Conservation (phyloP, 2,329 filamentous ascomycete species). For the Ophiocordyceps sinensis region DNA sequence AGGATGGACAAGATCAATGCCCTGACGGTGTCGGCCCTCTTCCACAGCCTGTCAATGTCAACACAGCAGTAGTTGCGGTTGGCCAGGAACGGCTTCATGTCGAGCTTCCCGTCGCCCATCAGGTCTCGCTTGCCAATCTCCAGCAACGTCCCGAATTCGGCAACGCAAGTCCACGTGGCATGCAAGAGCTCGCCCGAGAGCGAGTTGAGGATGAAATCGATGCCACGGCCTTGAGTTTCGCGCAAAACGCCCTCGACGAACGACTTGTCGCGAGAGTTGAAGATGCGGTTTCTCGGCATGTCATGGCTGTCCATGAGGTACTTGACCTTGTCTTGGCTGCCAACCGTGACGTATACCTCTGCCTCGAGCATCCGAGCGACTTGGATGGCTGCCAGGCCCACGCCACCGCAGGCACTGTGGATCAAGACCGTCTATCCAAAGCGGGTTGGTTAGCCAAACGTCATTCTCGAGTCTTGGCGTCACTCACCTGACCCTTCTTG, state of each 20-base stretch:
- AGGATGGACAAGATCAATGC: not conserved
- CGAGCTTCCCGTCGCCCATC: constrained; percentile 19
- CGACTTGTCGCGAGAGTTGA: constrained; percentile 10
- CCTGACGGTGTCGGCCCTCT: not conserved
- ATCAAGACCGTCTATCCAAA: constrained; percentile 13
- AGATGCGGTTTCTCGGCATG: constrained; percentile 13
- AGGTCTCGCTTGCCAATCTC: constrained; percentile 22
- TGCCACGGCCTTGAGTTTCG: constrained; percentile 12
- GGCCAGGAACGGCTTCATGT: constrained; percentile 26
- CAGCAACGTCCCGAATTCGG: constrained; percentile 18
- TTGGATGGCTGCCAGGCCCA: constrained; percentile 16
- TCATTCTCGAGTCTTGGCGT: too few relatives aligned
- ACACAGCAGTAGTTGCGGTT: constrained; percentile 17
- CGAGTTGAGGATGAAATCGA: constrained; percentile 17
- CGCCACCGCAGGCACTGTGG: constrained; percentile 14
- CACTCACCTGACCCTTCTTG: not conserved
- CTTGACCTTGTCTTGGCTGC: constrained; percentile 12
- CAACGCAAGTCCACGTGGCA: constrained; percentile 19
- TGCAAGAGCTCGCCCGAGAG: constrained; percentile 14
- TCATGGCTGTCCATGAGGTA: constrained; percentile 9
- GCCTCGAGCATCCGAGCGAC: constrained; percentile 11
- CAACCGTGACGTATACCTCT: constrained; percentile 11
- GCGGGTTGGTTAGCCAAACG: not conserved
- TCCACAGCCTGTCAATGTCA: constrained; percentile 10
- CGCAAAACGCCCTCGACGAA: constrained; percentile 12